These are phyloP conservation scores for Symmetrospora coprosmae DNA, from an alignment of 768 basidiomycete genomes.

Conservation along the genomic window DNA sequence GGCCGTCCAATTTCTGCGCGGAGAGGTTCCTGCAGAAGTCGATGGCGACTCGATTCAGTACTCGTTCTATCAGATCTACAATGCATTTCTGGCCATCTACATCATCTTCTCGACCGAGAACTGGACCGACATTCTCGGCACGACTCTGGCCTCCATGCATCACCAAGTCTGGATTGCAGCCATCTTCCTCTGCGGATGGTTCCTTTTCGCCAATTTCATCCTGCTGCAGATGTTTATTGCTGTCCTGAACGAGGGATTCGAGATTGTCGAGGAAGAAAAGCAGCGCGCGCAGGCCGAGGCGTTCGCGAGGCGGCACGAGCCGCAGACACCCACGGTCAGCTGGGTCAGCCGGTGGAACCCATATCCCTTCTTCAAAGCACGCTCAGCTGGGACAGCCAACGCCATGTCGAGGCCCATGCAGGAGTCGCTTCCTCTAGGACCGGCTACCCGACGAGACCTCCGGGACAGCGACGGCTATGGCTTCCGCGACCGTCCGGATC, in stretches of 20 bases:
- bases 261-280: constrained; percentile 80
- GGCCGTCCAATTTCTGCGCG: constrained; percentile 66
- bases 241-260: constrained; percentile 55
- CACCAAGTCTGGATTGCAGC: constrained; percentile 58
- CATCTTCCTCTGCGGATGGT: constrained; percentile 65
- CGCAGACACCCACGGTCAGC: constrained; percentile 39
- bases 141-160: constrained; percentile 46
- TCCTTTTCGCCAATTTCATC: constrained; percentile 84
- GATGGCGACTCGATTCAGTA: constrained; percentile 40
- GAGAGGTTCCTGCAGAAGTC: constrained; percentile 47
- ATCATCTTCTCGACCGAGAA: constrained; percentile 81
- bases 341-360: constrained; percentile 74
- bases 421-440: too few species aligned
- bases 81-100: constrained; percentile 72
- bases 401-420: too few species aligned
- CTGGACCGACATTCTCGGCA: constrained; percentile 68
- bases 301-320: constrained; percentile 41
- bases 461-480: too few species aligned
- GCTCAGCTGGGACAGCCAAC: too few species aligned
- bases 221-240: constrained; percentile 92
- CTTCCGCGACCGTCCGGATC: too few species aligned
- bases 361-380: constrained; percentile 58
- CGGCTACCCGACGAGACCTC: too few species aligned
- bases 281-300: constrained; percentile 61
- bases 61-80: constrained; percentile 70